Evolutionary conservation across 2,329 filamentous ascomycete species (phyloP).

Genomic region (Hymenotorrendiella dingleyae): DNA sequence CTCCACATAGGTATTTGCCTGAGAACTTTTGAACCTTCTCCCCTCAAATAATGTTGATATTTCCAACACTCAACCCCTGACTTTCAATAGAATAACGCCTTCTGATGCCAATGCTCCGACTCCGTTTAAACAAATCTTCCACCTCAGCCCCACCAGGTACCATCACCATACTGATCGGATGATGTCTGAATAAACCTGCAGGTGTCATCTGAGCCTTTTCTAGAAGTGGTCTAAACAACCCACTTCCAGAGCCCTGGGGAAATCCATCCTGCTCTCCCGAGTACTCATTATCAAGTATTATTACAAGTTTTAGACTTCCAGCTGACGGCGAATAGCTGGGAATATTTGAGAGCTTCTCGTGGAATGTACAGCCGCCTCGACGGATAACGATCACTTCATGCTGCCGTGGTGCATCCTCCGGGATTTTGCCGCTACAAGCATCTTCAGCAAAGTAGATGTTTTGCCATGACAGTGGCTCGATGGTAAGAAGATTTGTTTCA

Average conservation of each 20-base stretch:
- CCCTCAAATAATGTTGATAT: slow-evolving; percentile 57
- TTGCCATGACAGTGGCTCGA: slow-evolving; percentile 56
- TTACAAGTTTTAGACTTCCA: slow-evolving; percentile 67
- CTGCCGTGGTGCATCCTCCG: slow-evolving; percentile 42
- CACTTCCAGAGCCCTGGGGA: slow-evolving; percentile 32
- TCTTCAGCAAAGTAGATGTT: slow-evolving; percentile 66
- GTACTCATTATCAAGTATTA: slow-evolving; percentile 51
- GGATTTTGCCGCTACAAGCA: slow-evolving; percentile 52
- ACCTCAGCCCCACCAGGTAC: slow-evolving; percentile 64
- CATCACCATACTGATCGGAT: slow-evolving; percentile 79
- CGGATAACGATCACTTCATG: slow-evolving; percentile 77
- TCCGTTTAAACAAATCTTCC: slow-evolving; percentile 56
- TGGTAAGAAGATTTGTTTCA: slow-evolving; percentile 31
- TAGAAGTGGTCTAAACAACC: slow-evolving; percentile 57
- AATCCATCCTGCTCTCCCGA: slow-evolving; percentile 26
- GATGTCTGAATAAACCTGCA: slow-evolving; percentile 32
- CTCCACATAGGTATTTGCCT: no score
- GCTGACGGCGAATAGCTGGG: slow-evolving; percentile 63
- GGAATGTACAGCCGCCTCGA: slow-evolving; percentile 80
- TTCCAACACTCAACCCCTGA: slow-evolving; percentile 71
- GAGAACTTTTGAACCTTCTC: no score
- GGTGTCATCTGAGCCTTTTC: slow-evolving; percentile 58
- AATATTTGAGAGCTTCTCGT: slow-evolving; percentile 77
- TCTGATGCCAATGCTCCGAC: slow-evolving; percentile 67
- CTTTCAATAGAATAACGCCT: slow-evolving; percentile 76